These are phyloP conservation scores for Asterionellopsis glacialis DNA, from an alignment of 108 stramenopile species.

Conservation along the genomic window DNA sequence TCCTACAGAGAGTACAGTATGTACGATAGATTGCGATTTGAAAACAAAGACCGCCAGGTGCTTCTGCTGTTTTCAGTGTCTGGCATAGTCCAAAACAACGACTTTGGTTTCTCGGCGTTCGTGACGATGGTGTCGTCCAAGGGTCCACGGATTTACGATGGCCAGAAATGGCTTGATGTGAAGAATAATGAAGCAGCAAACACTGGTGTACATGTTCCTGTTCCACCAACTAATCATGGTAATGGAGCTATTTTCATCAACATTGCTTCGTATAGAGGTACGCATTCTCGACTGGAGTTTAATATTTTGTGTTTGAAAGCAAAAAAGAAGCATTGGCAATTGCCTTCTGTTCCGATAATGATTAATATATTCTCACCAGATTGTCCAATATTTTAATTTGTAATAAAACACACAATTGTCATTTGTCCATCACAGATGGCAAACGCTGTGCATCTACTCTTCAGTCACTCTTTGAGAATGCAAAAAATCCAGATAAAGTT, in stretches of 20 bases:
- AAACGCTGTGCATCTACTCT: slow-evolving; percentile 70
- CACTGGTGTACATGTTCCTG: slow-evolving; percentile 6
- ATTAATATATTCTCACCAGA: no score
- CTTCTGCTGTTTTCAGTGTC: no score
- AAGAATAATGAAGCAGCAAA: neutral
- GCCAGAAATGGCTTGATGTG: neutral
- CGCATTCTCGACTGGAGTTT: slow-evolving; percentile 5
- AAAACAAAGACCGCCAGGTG: no score
- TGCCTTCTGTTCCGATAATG: no score
- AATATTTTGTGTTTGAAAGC: no score
- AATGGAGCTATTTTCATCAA: slow-evolving; percentile 68
- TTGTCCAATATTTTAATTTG: neutral
- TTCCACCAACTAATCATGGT: slow-evolving; percentile 26
- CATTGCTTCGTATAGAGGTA: slow-evolving; percentile 71
- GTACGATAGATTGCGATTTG: no score
- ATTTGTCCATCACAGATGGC: slow-evolving; percentile 43
- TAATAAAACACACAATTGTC: neutral
- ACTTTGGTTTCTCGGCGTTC: no score
- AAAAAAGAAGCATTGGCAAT: neutral
- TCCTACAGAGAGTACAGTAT: no score
- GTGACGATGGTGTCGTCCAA: neutral
- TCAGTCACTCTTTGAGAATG: slow-evolving; percentile 57
- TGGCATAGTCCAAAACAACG: no score
- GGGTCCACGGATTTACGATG: slow-evolving; percentile 4
- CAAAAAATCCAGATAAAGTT: slow-evolving; percentile 65